Percentiles rank a stretch among this genome's conserved stretches.
These are phyloP conservation scores for Alternaria triticimaculans DNA, from an alignment of 2,329 filamentous ascomycete genomes.

Conservation along the genomic window DNA sequence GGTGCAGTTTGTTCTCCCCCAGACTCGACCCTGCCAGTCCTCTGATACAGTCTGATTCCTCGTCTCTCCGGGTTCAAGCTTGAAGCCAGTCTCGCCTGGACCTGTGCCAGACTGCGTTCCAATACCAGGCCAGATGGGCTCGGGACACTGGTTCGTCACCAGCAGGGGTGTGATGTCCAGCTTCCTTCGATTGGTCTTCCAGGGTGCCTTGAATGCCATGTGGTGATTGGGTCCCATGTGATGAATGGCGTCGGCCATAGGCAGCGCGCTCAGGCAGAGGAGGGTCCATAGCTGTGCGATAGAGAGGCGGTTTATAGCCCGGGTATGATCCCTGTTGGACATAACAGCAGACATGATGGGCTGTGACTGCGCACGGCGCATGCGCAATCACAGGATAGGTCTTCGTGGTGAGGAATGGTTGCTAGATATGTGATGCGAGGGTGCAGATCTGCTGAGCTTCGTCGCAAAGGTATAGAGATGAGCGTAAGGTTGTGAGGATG, in stretches of 20 bases:
- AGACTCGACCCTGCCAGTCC: constrained; percentile 82
- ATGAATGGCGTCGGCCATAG: constrained; percentile 36
- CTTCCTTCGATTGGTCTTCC: constrained; percentile 39
- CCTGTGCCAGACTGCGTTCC: constrained; percentile 74
- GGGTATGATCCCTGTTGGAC: constrained; percentile 7
- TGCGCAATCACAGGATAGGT: constrained; percentile 17
- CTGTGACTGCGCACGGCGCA: constrained; percentile 16
- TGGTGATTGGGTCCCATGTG: constrained; percentile 45
- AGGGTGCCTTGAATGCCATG: constrained; percentile 41
- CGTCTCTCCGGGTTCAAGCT: constrained; percentile 65
- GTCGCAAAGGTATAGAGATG: constrained; percentile 13
- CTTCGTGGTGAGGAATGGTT: constrained; percentile 13
- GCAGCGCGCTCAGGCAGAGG: constrained; percentile 29
- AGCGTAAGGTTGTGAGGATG: background rate
- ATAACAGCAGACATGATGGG: constrained; percentile 25
- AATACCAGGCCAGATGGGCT: constrained; percentile 78
- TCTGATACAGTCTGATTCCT: constrained; percentile 69
- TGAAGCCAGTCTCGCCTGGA: constrained; percentile 72
- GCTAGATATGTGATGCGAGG: constrained; percentile 18
- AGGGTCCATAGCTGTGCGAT: constrained; percentile 29
- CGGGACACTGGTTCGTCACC: constrained; percentile 74
- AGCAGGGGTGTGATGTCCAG: constrained; percentile 61
- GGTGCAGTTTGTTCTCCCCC: constrained; percentile 84
- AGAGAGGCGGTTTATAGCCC: constrained; percentile 13
- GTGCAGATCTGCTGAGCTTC: constrained; percentile 22